These are phyloP conservation scores for Buddleja alternifolia DNA, from an alignment of 257 asterid genomes.

Conservation along the genomic window DNA sequence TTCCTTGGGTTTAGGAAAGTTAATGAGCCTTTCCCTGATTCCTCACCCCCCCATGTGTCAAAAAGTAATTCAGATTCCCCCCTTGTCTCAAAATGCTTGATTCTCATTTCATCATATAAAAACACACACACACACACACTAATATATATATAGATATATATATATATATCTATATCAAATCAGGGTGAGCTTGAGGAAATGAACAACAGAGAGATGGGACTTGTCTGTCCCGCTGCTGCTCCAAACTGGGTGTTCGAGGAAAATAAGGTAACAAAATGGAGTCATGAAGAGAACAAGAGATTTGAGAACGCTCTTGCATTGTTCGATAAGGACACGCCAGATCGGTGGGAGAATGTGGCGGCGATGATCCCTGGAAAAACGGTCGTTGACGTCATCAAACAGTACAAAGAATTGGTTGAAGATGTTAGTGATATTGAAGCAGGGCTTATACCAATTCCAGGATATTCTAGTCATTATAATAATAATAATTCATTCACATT, in stretches of 20 bases:
- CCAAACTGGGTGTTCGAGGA: slow-evolving; percentile 64
- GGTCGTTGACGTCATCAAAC: slow-evolving; percentile 66
- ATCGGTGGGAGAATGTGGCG: slow-evolving; percentile 86
- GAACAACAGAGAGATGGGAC: slow-evolving; percentile 61
- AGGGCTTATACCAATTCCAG: slow-evolving; percentile 72
- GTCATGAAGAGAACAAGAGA: slow-evolving; percentile 72
- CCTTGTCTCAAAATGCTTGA: slow-evolving; percentile 27
- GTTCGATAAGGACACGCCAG: slow-evolving; percentile 80
- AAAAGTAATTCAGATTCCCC: slow-evolving; percentile 55
- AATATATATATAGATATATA: too few relatives aligned
- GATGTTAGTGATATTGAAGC: slow-evolving; percentile 80
- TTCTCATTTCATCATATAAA: slow-evolving; percentile 37
- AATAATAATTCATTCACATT: slow-evolving; percentile 52
- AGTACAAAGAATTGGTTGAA: slow-evolving; percentile 65
- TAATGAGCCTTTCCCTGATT: slow-evolving; percentile 59
- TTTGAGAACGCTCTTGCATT: slow-evolving; percentile 82
- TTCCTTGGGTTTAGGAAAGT: slow-evolving; percentile 63
- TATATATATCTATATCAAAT: too few relatives aligned
- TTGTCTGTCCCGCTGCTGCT: slow-evolving; percentile 40
- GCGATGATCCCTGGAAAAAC: slow-evolving; percentile 82
- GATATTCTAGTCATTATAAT: too few relatives aligned
- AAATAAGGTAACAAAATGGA: slow-evolving; percentile 55
- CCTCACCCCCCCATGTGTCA: slow-evolving; percentile 50
- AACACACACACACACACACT: too few relatives aligned
- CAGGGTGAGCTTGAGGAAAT: slow-evolving; percentile 12